These are phyloP conservation scores for Macrotyloma uniflorum DNA, from an alignment of 306 rosid genomes.

Conservation along the genomic window DNA sequence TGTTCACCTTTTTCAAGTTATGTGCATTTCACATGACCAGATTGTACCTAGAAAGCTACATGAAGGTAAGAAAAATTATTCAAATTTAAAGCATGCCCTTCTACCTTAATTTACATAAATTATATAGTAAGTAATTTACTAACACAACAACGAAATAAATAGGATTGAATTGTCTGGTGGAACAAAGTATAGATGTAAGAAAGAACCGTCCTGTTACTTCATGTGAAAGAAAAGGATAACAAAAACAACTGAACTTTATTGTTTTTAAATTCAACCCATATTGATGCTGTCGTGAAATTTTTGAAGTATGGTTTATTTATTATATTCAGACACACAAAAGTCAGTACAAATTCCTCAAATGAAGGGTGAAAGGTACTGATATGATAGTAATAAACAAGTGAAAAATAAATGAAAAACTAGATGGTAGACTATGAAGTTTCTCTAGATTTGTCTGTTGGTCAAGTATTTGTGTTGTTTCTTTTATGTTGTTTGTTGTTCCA, in stretches of 20 bases:
- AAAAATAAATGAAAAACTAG: too few species aligned
- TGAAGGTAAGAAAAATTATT: background rate
- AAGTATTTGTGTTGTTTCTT: too few species aligned
- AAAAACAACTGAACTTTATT: background rate
- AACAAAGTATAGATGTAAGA: background rate
- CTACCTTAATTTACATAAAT: background rate
- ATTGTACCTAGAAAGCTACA: background rate
- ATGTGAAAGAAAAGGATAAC: conserved; percentile 30
- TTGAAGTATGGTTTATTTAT: background rate
- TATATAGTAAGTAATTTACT: background rate
- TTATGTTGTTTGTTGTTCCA: too few species aligned
- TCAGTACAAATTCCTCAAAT: background rate
- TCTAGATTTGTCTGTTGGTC: too few species aligned
- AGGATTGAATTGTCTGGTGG: conserved; percentile 12
- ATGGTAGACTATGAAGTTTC: too few species aligned
- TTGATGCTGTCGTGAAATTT: background rate
- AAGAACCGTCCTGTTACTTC: conserved; percentile 30
- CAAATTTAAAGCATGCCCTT: background rate
- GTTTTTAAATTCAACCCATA: background rate
- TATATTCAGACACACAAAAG: background rate
- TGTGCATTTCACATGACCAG: background rate
- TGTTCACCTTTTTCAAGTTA: too few species aligned
- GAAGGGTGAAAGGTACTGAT: background rate
- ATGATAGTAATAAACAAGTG: too few species aligned
- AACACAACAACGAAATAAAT: too few species aligned